Percentiles rank a stretch among this genome's conserved stretches.
Conservation (phyloP, 805 yeast species). For the Metschnikowia aberdeeniae region DNA sequence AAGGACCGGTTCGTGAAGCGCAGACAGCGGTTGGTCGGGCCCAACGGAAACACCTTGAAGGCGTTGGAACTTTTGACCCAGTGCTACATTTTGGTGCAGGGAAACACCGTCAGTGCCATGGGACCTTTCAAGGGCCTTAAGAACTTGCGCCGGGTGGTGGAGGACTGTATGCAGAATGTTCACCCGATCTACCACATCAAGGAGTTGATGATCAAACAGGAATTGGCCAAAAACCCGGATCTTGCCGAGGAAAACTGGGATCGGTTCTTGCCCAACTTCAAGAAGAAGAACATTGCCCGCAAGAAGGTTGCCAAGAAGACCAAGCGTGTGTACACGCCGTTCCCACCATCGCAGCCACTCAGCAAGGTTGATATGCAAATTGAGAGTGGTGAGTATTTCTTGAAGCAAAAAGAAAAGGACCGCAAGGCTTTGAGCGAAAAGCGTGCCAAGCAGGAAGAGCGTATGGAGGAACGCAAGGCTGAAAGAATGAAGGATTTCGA, state of each 20-base stretch:
- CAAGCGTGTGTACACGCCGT: conserved; percentile 86
- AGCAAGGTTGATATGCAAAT: conserved; percentile 96
- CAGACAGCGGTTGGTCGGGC: conserved; percentile 94
- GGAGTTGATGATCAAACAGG: conserved; percentile 96
- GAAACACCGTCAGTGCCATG: conserved; percentile 95
- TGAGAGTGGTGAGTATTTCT: conserved; percentile 97
- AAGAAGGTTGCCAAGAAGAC: conserved; percentile 68
- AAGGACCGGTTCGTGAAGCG: conserved; percentile 93
- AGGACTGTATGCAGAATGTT: conserved; percentile 93
- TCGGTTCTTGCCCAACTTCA: conserved; percentile 92
- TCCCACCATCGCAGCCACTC: conserved; percentile 97
- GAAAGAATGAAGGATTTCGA: conserved; percentile 75
- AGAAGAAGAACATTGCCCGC: conserved; percentile 93
- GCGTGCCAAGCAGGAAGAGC: conserved; percentile 71
- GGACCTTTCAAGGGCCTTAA: conserved; percentile 93
- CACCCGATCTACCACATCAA: conserved; percentile 98
- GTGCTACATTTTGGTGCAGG: conserved; percentile 94
- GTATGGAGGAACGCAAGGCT: conserved; percentile 56
- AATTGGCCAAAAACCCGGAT: conserved; percentile 91
- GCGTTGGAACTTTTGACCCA: conserved; percentile 93
- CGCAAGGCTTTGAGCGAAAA: conserved; percentile 68
- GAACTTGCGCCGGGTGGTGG: conserved; percentile 88
- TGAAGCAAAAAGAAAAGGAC: conserved; percentile 80
- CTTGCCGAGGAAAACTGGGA: conserved; percentile 96
- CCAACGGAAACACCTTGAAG: conserved; percentile 92